These are phyloP conservation scores for Mortierella polycephala DNA, from an alignment of 371 early-diverging fungal genomes.

Conservation along the genomic window DNA sequence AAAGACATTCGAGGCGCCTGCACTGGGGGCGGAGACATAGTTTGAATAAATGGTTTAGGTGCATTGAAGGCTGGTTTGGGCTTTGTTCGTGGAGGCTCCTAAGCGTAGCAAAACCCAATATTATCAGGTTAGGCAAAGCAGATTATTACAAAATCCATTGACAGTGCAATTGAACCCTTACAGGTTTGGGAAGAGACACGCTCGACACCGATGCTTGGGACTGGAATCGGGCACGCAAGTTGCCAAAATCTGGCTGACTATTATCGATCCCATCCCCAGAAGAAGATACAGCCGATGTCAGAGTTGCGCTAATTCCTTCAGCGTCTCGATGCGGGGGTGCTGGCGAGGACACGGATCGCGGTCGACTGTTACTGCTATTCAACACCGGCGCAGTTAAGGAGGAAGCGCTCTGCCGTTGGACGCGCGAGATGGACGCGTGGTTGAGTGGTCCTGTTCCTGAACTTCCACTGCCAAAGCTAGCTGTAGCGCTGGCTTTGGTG, in stretches of 20 bases:
- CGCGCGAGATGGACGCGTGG: constrained; percentile 21
- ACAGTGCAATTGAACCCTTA: background rate
- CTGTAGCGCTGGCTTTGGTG: background rate
- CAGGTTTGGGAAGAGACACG: constrained; percentile 15
- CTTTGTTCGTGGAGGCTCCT: constrained; percentile 27
- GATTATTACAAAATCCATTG: background rate
- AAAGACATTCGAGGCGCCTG: constrained; percentile 21
- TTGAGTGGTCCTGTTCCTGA: constrained; percentile 2
- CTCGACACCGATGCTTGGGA: constrained; percentile 29
- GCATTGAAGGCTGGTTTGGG: constrained; percentile 21
- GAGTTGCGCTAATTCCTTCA: background rate
- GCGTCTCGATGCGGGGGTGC: constrained; percentile 18
- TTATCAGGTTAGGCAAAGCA: background rate
- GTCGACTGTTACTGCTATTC: constrained; percentile 13
- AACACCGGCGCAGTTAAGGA: background rate
- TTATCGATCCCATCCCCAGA: constrained; percentile 30
- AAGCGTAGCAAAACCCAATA: background rate
- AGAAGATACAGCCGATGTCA: background rate
- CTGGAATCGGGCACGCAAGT: constrained; percentile 48
- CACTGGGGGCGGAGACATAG: background rate
- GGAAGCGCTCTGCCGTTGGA: constrained; percentile 3
- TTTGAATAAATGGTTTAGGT: constrained; percentile 14
- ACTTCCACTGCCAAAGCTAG: background rate
- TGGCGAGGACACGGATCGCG: constrained; percentile 39
- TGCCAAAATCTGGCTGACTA: constrained; percentile 41